Percentiles rank a stretch among this genome's conserved stretches.
Conservation (phyloP, 306 rosid species). For the Acacia confusa region DNA sequence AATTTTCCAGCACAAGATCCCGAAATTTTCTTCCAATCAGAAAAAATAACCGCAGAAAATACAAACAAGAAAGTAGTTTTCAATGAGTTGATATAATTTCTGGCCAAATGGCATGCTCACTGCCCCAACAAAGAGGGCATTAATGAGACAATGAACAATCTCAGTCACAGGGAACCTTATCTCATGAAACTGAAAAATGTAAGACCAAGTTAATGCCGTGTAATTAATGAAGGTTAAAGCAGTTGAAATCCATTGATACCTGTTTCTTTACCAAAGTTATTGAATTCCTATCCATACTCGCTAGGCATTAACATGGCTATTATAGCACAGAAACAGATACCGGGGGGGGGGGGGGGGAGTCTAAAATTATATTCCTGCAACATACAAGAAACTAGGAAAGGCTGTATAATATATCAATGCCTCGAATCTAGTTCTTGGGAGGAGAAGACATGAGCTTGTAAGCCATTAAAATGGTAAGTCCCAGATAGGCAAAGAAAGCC, state of each 20-base stretch:
- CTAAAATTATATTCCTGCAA: neutral
- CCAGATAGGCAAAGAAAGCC: constrained; percentile 55
- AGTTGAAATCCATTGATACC: neutral
- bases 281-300: neutral
- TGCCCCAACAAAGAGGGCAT: neutral
- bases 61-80: neutral
- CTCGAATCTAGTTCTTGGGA: neutral
- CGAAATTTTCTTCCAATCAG: neutral
- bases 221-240: neutral
- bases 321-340: neutral
- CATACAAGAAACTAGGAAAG: neutral
- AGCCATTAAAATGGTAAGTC: constrained; percentile 45
- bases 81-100: neutral
- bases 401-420: neutral
- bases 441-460: constrained; percentile 33
- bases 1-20: neutral
- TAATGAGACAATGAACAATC: neutral
- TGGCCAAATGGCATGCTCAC: neutral
- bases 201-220: neutral
- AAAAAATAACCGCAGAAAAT: neutral
- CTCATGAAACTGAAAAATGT: neutral
- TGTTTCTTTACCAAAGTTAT: neutral
- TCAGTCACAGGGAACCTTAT: neutral
- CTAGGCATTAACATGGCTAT: neutral
- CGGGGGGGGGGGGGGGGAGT: too few species aligned